These are phyloP conservation scores for Colletotrichum graminicola DNA, from an alignment of 2,329 filamentous ascomycete species.

Conservation along the genomic window DNA sequence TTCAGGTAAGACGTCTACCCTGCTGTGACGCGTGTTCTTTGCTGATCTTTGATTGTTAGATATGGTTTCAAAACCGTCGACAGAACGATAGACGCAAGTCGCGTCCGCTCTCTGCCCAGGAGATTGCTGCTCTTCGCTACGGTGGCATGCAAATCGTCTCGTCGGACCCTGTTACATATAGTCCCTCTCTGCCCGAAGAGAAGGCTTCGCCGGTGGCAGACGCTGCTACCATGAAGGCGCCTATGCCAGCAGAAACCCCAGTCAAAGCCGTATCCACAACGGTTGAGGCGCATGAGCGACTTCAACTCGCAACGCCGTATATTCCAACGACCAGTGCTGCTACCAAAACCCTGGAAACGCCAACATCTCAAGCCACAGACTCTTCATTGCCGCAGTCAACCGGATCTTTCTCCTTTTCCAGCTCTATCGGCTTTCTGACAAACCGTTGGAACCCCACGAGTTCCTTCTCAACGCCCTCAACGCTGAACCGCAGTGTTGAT, in stretches of 20 bases:
- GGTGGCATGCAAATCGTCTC: constrained; percentile 66
- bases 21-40: constrained; percentile 10
- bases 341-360: constrained; percentile 20
- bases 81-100: constrained; percentile 94
- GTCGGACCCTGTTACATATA: constrained; percentile 56
- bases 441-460: constrained; percentile 69
- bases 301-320: constrained; percentile 20
- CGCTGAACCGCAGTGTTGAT: constrained; percentile 54
- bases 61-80: constrained; percentile 97
- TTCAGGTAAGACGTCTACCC: constrained; percentile 74
- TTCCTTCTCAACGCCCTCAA: constrained; percentile 64
- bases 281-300: background rate
- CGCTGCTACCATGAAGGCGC: background rate
- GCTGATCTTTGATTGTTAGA: constrained; percentile 64
- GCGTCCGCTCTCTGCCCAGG: constrained; percentile 82
- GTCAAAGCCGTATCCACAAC: constrained; percentile 1
- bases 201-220: constrained; percentile 19
- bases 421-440: constrained; percentile 63
- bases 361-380: constrained; percentile 30
- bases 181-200: constrained; percentile 45
- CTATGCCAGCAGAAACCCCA: constrained; percentile 23
- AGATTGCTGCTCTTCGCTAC: constrained; percentile 73
- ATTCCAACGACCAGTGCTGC: background rate
- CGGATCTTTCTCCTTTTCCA: constrained; percentile 57
- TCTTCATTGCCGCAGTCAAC: constrained; percentile 24